Evolutionary conservation across 129 eudicot species (phyloP).

Genomic region (Helianthus tuberosus): DNA sequence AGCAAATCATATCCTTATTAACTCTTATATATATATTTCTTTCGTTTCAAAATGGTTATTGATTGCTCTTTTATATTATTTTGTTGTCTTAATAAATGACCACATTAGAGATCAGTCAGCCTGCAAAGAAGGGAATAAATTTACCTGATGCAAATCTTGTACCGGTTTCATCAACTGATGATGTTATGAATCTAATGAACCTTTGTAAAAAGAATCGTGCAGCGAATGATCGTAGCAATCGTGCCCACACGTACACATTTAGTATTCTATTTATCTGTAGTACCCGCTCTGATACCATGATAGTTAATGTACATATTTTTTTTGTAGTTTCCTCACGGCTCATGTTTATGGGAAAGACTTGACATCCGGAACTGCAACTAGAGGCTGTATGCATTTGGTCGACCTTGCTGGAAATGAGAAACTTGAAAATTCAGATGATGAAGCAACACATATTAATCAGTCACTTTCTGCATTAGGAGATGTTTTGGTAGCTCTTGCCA

Average conservation of each 20-base stretch:
- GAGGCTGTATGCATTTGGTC: slow-evolving; percentile 82
- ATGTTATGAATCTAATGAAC: slow-evolving; percentile 63
- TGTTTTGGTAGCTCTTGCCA: slow-evolving; percentile 69
- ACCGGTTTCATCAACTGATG: slow-evolving; percentile 72
- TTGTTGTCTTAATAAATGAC: slow-evolving; percentile 49
- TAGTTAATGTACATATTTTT: background rate
- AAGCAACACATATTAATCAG: slow-evolving; percentile 55
- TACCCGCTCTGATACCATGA: slow-evolving; percentile 1
- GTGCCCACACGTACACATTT: slow-evolving; percentile 67
- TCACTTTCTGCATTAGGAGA: slow-evolving; percentile 78
- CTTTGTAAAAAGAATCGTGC: slow-evolving; percentile 72
- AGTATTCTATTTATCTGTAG: background rate
- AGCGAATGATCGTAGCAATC: slow-evolving; percentile 69
- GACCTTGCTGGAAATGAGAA: slow-evolving; percentile 89
- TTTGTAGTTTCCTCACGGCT: slow-evolving; percentile 79
- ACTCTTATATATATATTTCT: slow-evolving; percentile 2
- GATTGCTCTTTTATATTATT: background rate
- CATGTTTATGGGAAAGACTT: slow-evolving; percentile 70
- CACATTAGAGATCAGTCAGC: slow-evolving; percentile 71
- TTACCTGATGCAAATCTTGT: slow-evolving; percentile 82
- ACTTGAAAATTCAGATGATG: slow-evolving; percentile 59
- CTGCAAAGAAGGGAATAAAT: slow-evolving; percentile 62
- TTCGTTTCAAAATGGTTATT: slow-evolving; percentile 18
- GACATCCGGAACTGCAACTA: slow-evolving; percentile 52
- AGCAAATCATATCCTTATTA: slow-evolving; percentile 71